These are phyloP conservation scores for Paradendryphiella salina DNA, from an alignment of 2,329 filamentous ascomycete genomes.

Conservation along the genomic window DNA sequence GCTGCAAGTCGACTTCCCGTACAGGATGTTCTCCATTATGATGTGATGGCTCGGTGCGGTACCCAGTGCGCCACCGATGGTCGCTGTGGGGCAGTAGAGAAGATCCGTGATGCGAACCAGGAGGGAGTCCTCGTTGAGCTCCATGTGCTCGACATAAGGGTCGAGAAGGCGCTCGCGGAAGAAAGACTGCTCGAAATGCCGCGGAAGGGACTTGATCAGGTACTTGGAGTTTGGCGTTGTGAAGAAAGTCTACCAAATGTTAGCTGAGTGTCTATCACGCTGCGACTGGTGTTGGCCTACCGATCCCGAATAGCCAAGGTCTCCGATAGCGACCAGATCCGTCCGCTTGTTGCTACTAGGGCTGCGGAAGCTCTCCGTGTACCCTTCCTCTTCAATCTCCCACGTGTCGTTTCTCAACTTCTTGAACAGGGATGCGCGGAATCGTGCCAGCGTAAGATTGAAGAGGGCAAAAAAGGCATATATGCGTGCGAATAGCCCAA, in stretches of 20 bases:
- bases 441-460: constrained; percentile 54
- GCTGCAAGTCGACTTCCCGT: constrained; percentile 56
- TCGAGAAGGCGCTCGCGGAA: constrained; percentile 68
- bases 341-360: constrained; percentile 46
- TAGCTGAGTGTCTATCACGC: constrained; percentile 3
- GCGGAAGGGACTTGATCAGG: constrained; percentile 71
- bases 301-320: constrained; percentile 74
- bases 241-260: constrained; percentile 64
- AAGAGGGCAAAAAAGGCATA: constrained; percentile 60
- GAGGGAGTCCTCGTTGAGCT: constrained; percentile 60
- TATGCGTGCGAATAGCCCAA: constrained; percentile 49
- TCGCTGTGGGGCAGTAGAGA: constrained; percentile 58
- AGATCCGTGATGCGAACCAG: constrained; percentile 74
- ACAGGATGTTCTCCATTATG: constrained; percentile 75
- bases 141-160: constrained; percentile 68
- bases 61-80: constrained; percentile 63
- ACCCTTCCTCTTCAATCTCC: constrained; percentile 59
- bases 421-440: constrained; percentile 55
- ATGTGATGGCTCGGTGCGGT: constrained; percentile 71
- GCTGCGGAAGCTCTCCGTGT: constrained; percentile 57
- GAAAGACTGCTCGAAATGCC: constrained; percentile 70
- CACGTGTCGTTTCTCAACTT: constrained; percentile 57
- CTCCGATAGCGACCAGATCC: constrained; percentile 61
- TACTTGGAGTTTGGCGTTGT: constrained; percentile 67
- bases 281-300: constrained; percentile 41